These are phyloP conservation scores for Colletotrichum lindemuthianum DNA, from an alignment of 2,329 filamentous ascomycete species.

Conservation along the genomic window DNA sequence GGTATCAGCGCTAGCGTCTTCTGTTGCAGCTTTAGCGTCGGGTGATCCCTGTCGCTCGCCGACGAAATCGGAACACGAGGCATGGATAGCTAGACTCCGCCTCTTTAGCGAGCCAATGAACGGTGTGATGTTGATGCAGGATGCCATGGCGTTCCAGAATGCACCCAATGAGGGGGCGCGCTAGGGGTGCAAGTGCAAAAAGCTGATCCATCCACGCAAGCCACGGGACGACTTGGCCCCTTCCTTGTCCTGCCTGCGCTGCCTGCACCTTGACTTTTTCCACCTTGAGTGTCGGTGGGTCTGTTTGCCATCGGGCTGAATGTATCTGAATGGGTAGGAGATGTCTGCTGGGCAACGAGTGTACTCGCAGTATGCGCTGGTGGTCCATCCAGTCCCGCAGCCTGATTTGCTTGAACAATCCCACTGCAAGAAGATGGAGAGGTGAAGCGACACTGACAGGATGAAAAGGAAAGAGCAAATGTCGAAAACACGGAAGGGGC, in stretches of 20 bases:
- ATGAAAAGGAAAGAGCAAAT: no score
- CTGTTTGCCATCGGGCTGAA: not conserved
- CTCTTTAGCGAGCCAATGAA: constrained; percentile 34
- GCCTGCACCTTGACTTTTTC: no score
- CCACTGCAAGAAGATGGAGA: no score
- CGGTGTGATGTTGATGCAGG: not conserved
- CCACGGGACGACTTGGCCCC: constrained; percentile 29
- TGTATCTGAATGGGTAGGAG: no score
- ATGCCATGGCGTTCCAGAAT: not conserved
- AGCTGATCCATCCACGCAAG: constrained; percentile 21
- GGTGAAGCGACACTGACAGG: no score
- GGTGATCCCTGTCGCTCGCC: not conserved
- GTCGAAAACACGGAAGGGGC: no score
- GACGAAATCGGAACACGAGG: constrained; percentile 30
- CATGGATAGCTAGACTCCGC: constrained; percentile 22
- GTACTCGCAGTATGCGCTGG: no score
- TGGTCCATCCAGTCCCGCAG: no score
- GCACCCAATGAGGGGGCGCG: not conserved
- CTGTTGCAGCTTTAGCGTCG: not conserved
- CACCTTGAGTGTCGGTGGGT: no score
- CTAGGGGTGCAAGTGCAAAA: constrained; percentile 18
- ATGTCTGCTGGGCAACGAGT: no score
- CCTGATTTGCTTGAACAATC: no score
- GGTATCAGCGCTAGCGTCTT: constrained; percentile 18
- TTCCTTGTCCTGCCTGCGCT: no score